Evolutionary conservation across 2,329 filamentous ascomycete species (phyloP).

Genomic region (Lasiodiplodia sp.): DNA sequence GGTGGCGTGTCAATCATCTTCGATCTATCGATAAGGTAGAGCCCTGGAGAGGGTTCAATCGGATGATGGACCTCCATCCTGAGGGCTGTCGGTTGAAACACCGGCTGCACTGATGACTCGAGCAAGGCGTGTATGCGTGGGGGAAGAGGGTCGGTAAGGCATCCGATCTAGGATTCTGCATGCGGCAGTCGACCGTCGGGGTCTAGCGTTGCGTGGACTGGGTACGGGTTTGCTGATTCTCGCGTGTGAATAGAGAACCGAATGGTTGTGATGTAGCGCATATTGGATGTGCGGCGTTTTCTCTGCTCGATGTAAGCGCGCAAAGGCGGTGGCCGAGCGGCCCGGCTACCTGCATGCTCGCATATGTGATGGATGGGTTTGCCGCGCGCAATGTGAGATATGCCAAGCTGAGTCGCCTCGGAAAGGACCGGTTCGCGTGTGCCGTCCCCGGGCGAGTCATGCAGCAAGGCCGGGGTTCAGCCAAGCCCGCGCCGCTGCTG

Average conservation of each 20-base stretch:
- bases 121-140: not conserved
- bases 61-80: not conserved
- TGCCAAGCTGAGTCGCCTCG: constrained; percentile 14
- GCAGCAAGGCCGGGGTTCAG: not conserved
- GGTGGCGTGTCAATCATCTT: constrained; percentile 21
- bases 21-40: constrained; percentile 26
- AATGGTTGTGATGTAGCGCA: not conserved
- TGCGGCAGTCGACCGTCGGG: not conserved
- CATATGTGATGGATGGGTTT: not conserved
- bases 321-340: not conserved
- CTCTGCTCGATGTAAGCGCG: not conserved
- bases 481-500: not conserved
- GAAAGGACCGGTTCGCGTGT: constrained; percentile 17
- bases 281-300: not conserved
- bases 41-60: constrained; percentile 8
- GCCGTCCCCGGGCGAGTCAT: constrained; percentile 11
- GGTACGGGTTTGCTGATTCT: not conserved
- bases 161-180: not conserved
- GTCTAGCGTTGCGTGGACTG: too few relatives aligned
- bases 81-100: not conserved
- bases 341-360: not conserved
- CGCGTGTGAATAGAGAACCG: not conserved
- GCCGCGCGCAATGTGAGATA: not conserved
- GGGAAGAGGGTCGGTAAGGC: not conserved
- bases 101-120: constrained; percentile 10